Percentiles rank a stretch among this genome's conserved stretches.
Conservation (phyloP, 2,329 filamentous ascomycete species). For the Fusarium proliferatum region DNA sequence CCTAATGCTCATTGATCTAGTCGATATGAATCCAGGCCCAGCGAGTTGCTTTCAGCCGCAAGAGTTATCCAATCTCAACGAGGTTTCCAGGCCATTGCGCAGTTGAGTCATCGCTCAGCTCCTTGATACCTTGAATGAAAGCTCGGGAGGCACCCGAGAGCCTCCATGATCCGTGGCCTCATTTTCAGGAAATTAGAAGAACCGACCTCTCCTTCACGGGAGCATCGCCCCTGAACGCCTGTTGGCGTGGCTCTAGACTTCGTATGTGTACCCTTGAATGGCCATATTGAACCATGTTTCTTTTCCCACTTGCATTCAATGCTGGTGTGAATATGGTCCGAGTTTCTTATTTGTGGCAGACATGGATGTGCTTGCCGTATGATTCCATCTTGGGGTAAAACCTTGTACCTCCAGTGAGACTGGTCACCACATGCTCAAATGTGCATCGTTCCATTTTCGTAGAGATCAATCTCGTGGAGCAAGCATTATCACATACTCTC, state of each 20-base stretch:
- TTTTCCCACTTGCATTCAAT: background rate
- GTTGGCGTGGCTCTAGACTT: background rate
- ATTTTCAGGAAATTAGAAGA: background rate
- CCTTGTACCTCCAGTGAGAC: background rate
- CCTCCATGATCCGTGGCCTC: background rate
- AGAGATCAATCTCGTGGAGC: slow-evolving; percentile 58
- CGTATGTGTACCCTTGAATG: background rate
- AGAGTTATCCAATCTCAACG: background rate
- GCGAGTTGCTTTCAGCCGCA: background rate
- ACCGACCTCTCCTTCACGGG: background rate
- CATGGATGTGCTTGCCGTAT: background rate
- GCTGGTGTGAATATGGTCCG: background rate
- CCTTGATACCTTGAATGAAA: background rate
- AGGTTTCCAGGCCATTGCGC: background rate
- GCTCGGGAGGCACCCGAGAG: background rate
- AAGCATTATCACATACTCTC: slow-evolving; percentile 97
- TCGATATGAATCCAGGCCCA: background rate
- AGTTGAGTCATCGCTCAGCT: background rate
- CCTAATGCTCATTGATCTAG: background rate
- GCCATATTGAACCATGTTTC: background rate
- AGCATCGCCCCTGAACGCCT: background rate
- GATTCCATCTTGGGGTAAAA: background rate
- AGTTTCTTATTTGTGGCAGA: background rate
- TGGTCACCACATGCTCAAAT: background rate
- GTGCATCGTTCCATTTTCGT: background rate